Evolutionary conservation across 176 grass and related monocot genomes (phyloP), one percentile per base, ranked within the genome.

Genomic region (Oropetium thomaeum): DNA sequence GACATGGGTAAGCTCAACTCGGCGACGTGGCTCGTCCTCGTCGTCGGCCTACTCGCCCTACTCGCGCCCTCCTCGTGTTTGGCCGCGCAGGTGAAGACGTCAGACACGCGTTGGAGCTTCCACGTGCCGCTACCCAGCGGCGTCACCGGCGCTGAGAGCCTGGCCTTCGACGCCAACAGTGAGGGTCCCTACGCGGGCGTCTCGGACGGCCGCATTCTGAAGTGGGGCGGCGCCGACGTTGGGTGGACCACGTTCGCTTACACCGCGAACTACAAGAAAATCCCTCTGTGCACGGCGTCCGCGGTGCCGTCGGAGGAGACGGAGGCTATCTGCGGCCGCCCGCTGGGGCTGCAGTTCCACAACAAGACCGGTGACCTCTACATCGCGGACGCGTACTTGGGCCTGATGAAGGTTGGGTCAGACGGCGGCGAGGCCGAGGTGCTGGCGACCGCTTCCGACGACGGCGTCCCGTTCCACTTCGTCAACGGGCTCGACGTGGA

Each of bases 401-500:
- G 90, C 11, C 65, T 93, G 0, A 59, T 93, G 71, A 25, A 67
- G 5, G 87, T 87, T 5, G 83, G 77, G 0, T 71, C 77, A 0
- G 30, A 12, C 28, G 87, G 87, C 8, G 90, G 90, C n/a, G 64
- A 49, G 17, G 84, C 82, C 29, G 67, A 62, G 78, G 35, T 58
- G 57, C 11, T 89, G 5, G 73, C 87, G 0, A 28, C 68, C 2
- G 26, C n/a, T n/a, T n/a, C 4, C 37, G 85, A 78, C 1, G 80
- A 67, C 27, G 91, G 91, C 27, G 85, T 17, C 27, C 85, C 89
- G 10, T 96, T 96, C 51, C 74, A 58, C 39, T 92, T 96, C 58
- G 71, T 77, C 8, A 96, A 92, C 72, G 89, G 89, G 22, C 16
- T 96, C 11, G 92, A 96, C 12, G 53, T 96, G 29, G 83, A 96